Percentiles rank a stretch among this genome's conserved stretches.
These are phyloP conservation scores for Pterocarpus macrocarpus DNA, from an alignment of 306 rosid genomes.

Conservation along the genomic window DNA sequence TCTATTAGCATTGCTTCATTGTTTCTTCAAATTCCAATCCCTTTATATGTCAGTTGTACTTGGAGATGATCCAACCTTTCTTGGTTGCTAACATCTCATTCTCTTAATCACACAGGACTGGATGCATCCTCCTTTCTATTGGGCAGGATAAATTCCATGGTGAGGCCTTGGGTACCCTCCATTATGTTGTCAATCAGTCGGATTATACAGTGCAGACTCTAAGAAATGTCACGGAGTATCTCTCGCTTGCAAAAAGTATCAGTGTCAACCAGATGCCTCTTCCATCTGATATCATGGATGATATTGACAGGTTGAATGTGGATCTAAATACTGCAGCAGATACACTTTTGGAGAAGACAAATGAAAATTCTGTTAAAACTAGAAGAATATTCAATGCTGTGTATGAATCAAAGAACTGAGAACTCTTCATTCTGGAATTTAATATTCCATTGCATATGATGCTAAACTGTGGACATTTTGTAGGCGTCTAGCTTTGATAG, in stretches of 20 bases:
- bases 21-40: slow-evolving; percentile 10
- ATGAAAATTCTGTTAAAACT: slow-evolving; percentile 71
- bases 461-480: slow-evolving; percentile 51
- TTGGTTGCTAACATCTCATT: slow-evolving; percentile 40
- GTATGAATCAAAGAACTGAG: slow-evolving; percentile 61
- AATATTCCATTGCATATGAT: slow-evolving; percentile 9
- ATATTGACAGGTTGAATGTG: slow-evolving; percentile 76
- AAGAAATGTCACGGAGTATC: slow-evolving; percentile 89
- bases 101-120: slow-evolving; percentile 72
- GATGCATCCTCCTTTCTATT: slow-evolving; percentile 85
- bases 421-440: slow-evolving; percentile 27
- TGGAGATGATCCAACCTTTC: neutral
- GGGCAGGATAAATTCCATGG: slow-evolving; percentile 86
- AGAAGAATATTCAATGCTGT: slow-evolving; percentile 72
- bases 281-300: slow-evolving; percentile 82
- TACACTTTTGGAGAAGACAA: slow-evolving; percentile 70
- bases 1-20: slow-evolving; percentile 6
- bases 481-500: slow-evolving; percentile 79
- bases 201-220: slow-evolving; percentile 85
- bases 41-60: slow-evolving; percentile 10
- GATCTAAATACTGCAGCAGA: slow-evolving; percentile 86
- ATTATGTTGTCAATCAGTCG: slow-evolving; percentile 90
- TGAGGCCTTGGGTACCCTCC: slow-evolving; percentile 80
- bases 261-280: slow-evolving; percentile 78
- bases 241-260: slow-evolving; percentile 92